Evolutionary conservation across 257 asterid species (phyloP).

Genomic region (Lantana camara): DNA sequence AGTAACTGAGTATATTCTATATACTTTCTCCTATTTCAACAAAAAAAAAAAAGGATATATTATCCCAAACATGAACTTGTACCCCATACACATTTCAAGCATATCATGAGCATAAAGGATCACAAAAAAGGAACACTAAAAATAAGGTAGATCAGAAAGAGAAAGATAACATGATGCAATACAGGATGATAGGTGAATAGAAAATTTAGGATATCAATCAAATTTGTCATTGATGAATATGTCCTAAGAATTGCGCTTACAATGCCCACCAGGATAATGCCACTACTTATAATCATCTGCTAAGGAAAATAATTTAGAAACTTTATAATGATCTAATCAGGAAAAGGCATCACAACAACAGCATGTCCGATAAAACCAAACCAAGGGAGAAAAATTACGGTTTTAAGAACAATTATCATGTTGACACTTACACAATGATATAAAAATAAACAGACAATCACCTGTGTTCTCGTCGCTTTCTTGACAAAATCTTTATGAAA

Average conservation of each 20-base stretch:
- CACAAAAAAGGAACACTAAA: neutral
- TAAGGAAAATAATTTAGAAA: neutral
- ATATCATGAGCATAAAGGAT: neutral
- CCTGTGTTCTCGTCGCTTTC: conserved; percentile 69
- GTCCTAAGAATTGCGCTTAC: conserved; percentile 65
- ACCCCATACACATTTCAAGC: too few relatives aligned
- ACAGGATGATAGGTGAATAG: neutral
- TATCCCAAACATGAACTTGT: too few relatives aligned
- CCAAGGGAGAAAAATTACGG: too few relatives aligned
- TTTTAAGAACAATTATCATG: too few relatives aligned
- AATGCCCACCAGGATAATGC: conserved; percentile 53
- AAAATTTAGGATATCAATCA: neutral
- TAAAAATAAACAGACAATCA: neutral
- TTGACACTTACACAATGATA: neutral
- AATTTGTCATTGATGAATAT: conserved; percentile 62
- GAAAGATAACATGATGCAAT: conserved; percentile 3
- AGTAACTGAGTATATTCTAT: too few relatives aligned
- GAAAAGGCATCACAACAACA: too few relatives aligned
- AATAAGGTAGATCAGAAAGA: conserved; percentile 11
- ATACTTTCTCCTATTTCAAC: too few relatives aligned
- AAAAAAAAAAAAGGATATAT: too few relatives aligned
- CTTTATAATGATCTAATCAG: too few relatives aligned
- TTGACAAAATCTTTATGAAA: conserved; percentile 60
- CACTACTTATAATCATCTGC: conserved; percentile 43
- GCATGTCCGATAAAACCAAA: too few relatives aligned